Evolutionary conservation across 2,329 filamentous ascomycete genomes (phyloP), one percentile per base, ranked within the genome.

Genomic region (Lasiodiplodia hormozganensis): DNA sequence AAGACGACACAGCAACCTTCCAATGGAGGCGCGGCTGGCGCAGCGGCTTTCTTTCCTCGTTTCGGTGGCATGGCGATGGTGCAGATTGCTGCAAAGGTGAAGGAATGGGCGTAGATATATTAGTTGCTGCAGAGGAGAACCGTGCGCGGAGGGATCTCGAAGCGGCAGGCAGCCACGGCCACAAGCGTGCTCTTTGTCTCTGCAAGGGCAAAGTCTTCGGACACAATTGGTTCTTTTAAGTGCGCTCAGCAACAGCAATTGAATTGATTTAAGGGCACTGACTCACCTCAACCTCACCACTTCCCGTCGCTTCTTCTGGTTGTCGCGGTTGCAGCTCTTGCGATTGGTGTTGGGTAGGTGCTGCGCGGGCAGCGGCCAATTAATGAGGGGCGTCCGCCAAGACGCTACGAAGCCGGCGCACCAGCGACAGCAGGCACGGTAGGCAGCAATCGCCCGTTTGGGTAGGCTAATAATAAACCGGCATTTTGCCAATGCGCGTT

Each of bases 1-100:
- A 91, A 76, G 25, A 85, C 86, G 54, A 92, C 80, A 6, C 80
- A 80, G 72, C 79, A 83, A 4, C 83, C 85, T 1, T 82, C 77
- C 3, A 90, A 79, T 0, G 85, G 79, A 2, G 75, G 65, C 38
- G 73, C 73, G 28, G 71, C 65, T 68, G 65, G 40, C n/a, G 31
- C 62, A 8, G 31, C 36, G 12, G 62, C 62, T 23, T 49, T 40
- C 11, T 51, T 49, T 36, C 40, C 21, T 56, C 52, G 52, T 28
- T 36, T 56, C 4, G 52, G 52, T 28, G 25, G 52, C 52, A 56
- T 56, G 23, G 52, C 11, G 52, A 36, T 7, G 52, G 5, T 47
- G 43, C 8, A 47, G 43, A 11, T 21, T 47, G n/a, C 16, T 56
- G 52, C 28, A 56, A 28, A 56, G 52, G 52, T 16, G 52, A 56